Percentiles rank a stretch among this genome's conserved stretches.
These are phyloP conservation scores for Nasturtium officinale DNA, from an alignment of 345 rosid species.

Conservation along the genomic window DNA sequence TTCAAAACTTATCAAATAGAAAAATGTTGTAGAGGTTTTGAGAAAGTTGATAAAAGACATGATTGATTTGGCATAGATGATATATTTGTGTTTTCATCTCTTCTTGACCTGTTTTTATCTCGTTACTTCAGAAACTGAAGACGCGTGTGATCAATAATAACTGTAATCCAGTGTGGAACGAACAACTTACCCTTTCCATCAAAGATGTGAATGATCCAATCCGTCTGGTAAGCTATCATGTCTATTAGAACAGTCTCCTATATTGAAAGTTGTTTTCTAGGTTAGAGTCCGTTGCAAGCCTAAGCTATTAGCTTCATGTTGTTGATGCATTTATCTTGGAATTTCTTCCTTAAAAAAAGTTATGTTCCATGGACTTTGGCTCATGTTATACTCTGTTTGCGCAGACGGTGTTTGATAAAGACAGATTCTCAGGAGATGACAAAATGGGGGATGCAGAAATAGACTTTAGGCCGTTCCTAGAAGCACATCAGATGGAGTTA, in stretches of 20 bases:
- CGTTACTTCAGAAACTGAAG: slow-evolving; percentile 61
- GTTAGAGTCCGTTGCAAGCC: neutral
- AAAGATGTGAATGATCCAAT: slow-evolving; percentile 56
- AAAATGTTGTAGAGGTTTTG: neutral
- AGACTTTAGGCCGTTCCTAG: slow-evolving; percentile 58
- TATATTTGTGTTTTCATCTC: neutral
- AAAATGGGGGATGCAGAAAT: slow-evolving; percentile 82
- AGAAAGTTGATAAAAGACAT: neutral
- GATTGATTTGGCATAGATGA: slow-evolving; percentile 26
- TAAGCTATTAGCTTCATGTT: neutral
- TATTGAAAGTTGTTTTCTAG: neutral
- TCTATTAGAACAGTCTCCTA: neutral
- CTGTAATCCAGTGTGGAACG: slow-evolving; percentile 87
- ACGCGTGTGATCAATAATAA: slow-evolving; percentile 65
- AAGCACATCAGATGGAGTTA: slow-evolving; percentile 55
- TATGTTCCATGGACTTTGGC: neutral
- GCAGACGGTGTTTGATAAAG: slow-evolving; percentile 83
- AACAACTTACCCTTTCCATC: slow-evolving; percentile 72
- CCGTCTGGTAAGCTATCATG: slow-evolving; percentile 54
- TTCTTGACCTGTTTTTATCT: neutral
- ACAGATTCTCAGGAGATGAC: slow-evolving; percentile 73
- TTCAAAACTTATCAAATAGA: neutral
- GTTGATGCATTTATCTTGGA: slow-evolving; percentile 16
- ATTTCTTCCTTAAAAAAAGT: neutral
- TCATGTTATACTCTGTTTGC: slow-evolving; percentile 17